A percentile compares a stretch with the other conserved stretches of the same genome.
These are phyloP conservation scores for Oenanthe sinensis DNA, from an alignment of 129 eudicot species.

Conservation along the genomic window DNA sequence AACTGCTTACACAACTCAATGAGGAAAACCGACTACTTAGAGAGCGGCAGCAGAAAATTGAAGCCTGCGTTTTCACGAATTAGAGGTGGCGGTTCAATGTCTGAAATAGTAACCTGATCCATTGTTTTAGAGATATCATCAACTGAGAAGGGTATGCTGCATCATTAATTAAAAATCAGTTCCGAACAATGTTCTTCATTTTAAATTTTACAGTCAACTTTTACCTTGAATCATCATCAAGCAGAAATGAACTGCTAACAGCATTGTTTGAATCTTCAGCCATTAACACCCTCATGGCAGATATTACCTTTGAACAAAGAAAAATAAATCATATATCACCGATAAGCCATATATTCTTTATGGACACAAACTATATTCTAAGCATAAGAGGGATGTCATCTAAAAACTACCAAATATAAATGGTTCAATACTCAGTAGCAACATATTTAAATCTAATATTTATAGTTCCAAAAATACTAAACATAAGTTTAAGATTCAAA, in stretches of 20 bases:
- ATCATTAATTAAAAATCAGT: slow-evolving; percentile 9
- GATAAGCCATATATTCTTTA: not conserved
- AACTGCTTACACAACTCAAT: not conserved
- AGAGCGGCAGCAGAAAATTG: slow-evolving; percentile 70
- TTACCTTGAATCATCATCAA: slow-evolving; percentile 96
- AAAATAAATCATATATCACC: not conserved
- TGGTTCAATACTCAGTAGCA: too few relatives aligned
- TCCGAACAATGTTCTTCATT: not conserved
- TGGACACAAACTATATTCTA: too few relatives aligned
- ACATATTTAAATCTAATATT: too few relatives aligned
- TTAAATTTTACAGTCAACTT: not conserved
- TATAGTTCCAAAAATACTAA: too few relatives aligned
- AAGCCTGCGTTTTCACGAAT: slow-evolving; percentile 93
- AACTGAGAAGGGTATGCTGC: slow-evolving; percentile 93
- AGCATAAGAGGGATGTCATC: too few relatives aligned
- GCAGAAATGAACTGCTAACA: slow-evolving; percentile 79
- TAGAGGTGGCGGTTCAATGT: slow-evolving; percentile 95
- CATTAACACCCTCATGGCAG: slow-evolving; percentile 76
- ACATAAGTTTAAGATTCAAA: too few relatives aligned
- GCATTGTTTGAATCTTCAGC: slow-evolving; percentile 92
- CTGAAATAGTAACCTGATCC: slow-evolving; percentile 62
- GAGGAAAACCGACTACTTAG: slow-evolving; percentile 22
- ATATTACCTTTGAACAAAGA: slow-evolving; percentile 48
- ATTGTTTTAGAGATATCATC: slow-evolving; percentile 88
- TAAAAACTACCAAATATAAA: too few relatives aligned